Conservation (phyloP, 306 rosid genomes). For the Begonia masoniana region DNA sequence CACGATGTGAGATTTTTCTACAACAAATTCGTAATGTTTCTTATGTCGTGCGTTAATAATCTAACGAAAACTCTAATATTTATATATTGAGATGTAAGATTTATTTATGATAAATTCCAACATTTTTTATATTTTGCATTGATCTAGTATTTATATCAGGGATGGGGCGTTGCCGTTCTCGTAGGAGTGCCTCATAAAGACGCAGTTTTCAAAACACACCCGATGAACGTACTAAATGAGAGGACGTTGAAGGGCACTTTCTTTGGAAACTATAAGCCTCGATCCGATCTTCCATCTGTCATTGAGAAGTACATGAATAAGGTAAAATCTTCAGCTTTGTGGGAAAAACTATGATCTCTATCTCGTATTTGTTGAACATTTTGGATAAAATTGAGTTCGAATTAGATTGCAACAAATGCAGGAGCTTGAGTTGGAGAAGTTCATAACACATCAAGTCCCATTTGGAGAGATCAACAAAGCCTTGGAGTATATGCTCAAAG, state of each 20-base stretch:
- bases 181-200: slow-evolving; percentile 38
- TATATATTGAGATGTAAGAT: slow-evolving; percentile 18
- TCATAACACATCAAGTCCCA: background rate
- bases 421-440: slow-evolving; percentile 6
- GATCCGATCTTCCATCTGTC: slow-evolving; percentile 27
- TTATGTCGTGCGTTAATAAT: background rate
- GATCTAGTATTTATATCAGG: slow-evolving; percentile 5
- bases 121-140: background rate
- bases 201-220: slow-evolving; percentile 27
- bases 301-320: slow-evolving; percentile 43
- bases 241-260: slow-evolving; percentile 44
- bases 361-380: no score
- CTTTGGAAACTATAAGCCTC: slow-evolving; percentile 43
- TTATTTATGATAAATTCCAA: background rate
- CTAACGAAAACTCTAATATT: background rate
- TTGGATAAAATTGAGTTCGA: no score
- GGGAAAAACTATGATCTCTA: no score
- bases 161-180: slow-evolving; percentile 51
- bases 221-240: slow-evolving; percentile 22
- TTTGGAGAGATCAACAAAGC: slow-evolving; percentile 2
- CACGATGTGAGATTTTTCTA: slow-evolving; percentile 26
- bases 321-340: slow-evolving; percentile 7
- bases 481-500: background rate
- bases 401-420: background rate
- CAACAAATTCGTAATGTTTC: background rate